Conservation (phyloP, 176 grass and related monocot species). For the Puya raimondii region DNA sequence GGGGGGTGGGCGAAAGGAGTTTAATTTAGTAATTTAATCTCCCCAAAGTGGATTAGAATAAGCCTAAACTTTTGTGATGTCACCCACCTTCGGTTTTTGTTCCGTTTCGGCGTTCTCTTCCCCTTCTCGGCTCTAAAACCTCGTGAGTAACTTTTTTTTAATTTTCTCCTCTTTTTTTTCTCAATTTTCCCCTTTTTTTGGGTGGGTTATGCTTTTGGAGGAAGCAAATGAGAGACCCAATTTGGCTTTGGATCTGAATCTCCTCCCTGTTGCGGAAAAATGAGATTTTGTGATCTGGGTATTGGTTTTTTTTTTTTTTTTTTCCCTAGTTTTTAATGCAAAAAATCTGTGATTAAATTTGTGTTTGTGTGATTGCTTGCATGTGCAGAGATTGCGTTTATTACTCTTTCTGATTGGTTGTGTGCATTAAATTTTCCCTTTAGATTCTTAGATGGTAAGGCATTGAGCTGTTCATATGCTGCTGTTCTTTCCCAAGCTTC, state of each 20-base stretch:
- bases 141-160: too few relatives aligned
- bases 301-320: background rate
- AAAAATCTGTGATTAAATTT: background rate
- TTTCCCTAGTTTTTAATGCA: background rate
- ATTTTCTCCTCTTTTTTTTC: background rate
- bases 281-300: too few relatives aligned
- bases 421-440: background rate
- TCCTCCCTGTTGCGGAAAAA: too few relatives aligned
- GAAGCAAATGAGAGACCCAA: too few relatives aligned
- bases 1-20: background rate
- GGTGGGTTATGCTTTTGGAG: too few relatives aligned
- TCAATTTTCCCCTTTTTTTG: background rate
- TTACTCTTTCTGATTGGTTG: background rate
- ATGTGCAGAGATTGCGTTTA: background rate
- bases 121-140: background rate
- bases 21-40: background rate
- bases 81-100: conserved; percentile 2
- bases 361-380: background rate
- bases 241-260: too few relatives aligned
- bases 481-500: background rate
- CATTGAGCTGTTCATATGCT: background rate
- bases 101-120: background rate
- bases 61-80: background rate
- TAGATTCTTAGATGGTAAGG: background rate
- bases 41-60: background rate